Base-by-base conservation (phyloP, 352 stramenopile genomes). In the Phytophthora sansomeana region DNA sequence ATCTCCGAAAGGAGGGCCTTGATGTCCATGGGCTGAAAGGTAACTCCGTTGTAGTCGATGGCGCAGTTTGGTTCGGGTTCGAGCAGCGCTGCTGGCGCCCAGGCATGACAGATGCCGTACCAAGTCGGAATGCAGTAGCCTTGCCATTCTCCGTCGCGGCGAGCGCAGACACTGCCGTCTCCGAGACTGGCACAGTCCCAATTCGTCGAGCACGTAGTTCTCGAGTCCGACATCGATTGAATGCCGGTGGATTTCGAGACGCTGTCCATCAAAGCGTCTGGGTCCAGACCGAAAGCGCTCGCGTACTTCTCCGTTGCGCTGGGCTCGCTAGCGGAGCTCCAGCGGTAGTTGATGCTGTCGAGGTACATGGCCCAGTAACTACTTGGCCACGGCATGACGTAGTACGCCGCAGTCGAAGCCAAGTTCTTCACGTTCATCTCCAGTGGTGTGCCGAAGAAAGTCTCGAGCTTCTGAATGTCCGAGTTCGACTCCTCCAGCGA, bases 351-450 rank as follows among this genome's bases (percentile, higher is more conserved):
- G 72, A 91, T 91, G 39, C 82, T 73, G 63, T 91, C 82, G 10
- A 74, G 47, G 66, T 85, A 91, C 30, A 70, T 67, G 3, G 82
- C 76, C 78, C 78, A 91, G 67, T 91, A 91, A 58, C 78, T 87
- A 32, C 75, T 77, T 6, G 78, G 78, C 78, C 78, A 87, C 24
- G 75, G 78, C 51, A 71, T 78, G 17, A 67, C 47, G 36, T 67
- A 53, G 36, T 63, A 79, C 13, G 55, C 61, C 3, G 52, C 71
- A 47, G 44, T 58, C 0, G 52, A 39, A 19, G 53, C 49, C 7
- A 79, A 50, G 26, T 67, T 75, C 16, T 74, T 63, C 5, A 76
- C 48, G 35, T 79, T 66, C 47, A 78, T 29, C 49, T 79, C 71
- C 41, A 76, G 60, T 13, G 58, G 48, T 14, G 42, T 36, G 3